Evolutionary conservation across 345 rosid genomes (phyloP).

Genomic region (Acer campestre): DNA sequence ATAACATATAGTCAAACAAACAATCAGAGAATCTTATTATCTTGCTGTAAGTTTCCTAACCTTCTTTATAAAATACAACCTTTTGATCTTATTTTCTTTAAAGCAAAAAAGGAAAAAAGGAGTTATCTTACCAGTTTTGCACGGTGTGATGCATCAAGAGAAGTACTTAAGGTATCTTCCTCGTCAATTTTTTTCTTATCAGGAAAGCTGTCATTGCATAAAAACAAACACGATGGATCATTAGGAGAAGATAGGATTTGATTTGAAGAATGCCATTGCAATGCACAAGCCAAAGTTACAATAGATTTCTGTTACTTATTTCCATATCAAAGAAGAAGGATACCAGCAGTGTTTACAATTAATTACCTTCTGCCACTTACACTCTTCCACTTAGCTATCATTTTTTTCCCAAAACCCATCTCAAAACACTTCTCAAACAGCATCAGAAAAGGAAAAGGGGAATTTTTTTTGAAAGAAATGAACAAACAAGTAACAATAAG

Average conservation of each 20-base stretch:
- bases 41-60: constrained; percentile 7
- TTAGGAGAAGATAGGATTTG: constrained; percentile 24
- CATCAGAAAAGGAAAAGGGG: background rate
- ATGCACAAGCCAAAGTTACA: constrained; percentile 18
- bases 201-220: constrained; percentile 64
- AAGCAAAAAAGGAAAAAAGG: constrained; percentile 18
- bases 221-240: constrained; percentile 36
- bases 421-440: constrained; percentile 19
- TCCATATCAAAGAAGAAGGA: constrained; percentile 13
- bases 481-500: constrained; percentile 7
- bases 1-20: constrained; percentile 35
- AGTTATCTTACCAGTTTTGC: constrained; percentile 64
- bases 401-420: constrained; percentile 37
- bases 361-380: constrained; percentile 28
- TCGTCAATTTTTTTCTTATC: constrained; percentile 57
- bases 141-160: constrained; percentile 51
- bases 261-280: constrained; percentile 18
- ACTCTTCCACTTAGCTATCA: constrained; percentile 34
- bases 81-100: background rate
- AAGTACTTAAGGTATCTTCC: constrained; percentile 47
- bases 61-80: background rate
- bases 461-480: background rate
- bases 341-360: background rate
- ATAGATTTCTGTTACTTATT: constrained; percentile 4
- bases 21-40: constrained; percentile 37